A percentile compares a stretch with the other conserved stretches of the same genome.
These are phyloP conservation scores for Leucosporidium creatinivorum DNA, from an alignment of 768 basidiomycete species.

Conservation along the genomic window DNA sequence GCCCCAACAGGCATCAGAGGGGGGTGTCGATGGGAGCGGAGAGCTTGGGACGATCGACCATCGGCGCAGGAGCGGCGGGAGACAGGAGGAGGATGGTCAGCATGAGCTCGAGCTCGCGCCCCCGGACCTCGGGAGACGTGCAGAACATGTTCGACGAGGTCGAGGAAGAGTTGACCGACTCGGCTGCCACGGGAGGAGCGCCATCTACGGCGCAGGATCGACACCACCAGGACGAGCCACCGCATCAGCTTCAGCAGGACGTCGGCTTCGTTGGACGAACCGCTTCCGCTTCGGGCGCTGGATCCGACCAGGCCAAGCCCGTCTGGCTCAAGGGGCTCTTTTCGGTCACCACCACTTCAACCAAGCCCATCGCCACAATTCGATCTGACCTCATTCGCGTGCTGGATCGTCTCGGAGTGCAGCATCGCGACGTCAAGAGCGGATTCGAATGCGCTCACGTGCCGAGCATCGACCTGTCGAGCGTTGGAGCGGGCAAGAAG, in stretches of 20 bases:
- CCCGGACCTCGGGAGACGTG: too few species aligned
- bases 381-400: conserved; percentile 78
- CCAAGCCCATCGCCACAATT: conserved; percentile 71
- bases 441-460: conserved; percentile 96
- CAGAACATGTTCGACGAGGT: conserved; percentile 15
- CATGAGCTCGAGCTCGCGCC: too few species aligned
- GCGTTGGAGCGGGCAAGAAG: conserved; percentile 45
- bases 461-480: conserved; percentile 84
- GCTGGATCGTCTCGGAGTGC: conserved; percentile 88
- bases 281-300: not conserved
- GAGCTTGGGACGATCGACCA: not conserved
- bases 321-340: conserved; percentile 94
- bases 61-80: not conserved
- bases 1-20: conserved; percentile 23
- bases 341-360: conserved; percentile 92
- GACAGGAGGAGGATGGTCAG: not conserved
- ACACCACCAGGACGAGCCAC: not conserved
- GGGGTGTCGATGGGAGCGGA: conserved; percentile 24
- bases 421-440: conserved; percentile 78
- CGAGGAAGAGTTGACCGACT: conserved; percentile 19
- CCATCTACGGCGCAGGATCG: not conserved
- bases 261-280: conserved; percentile 15
- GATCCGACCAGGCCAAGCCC: conserved; percentile 76
- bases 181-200: not conserved
- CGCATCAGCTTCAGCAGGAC: not conserved